Conservation (phyloP, 805 yeast genomes). For the Candida nemodendra region DNA sequence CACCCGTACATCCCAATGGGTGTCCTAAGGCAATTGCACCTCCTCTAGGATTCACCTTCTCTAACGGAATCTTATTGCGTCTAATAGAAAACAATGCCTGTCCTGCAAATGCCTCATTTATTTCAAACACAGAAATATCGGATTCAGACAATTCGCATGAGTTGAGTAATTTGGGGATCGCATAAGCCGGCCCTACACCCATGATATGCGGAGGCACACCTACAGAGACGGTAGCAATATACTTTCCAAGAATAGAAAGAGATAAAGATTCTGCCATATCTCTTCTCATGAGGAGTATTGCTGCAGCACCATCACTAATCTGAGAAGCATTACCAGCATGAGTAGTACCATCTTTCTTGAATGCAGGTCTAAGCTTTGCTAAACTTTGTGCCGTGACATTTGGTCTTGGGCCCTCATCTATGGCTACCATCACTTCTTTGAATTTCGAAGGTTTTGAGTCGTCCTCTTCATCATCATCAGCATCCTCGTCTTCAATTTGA, state of each 20-base stretch:
- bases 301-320: slow-evolving; percentile 95
- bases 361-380: slow-evolving; percentile 80
- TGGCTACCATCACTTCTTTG: slow-evolving; percentile 31
- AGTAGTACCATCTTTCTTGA: slow-evolving; percentile 78
- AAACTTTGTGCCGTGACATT: slow-evolving; percentile 80
- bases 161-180: slow-evolving; percentile 77
- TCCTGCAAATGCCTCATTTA: slow-evolving; percentile 96
- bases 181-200: slow-evolving; percentile 98
- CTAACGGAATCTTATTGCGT: slow-evolving; percentile 61
- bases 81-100: slow-evolving; percentile 80
- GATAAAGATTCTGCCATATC: slow-evolving; percentile 75
- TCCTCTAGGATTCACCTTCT: slow-evolving; percentile 85
- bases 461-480: slow-evolving; percentile 48
- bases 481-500: slow-evolving; percentile 51
- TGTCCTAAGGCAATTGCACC: slow-evolving; percentile 98
- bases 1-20: slow-evolving; percentile 83
- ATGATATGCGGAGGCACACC: slow-evolving; percentile 97
- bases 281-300: slow-evolving; percentile 79
- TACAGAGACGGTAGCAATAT: slow-evolving; percentile 70
- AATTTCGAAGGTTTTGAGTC: slow-evolving; percentile 11
- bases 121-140: slow-evolving; percentile 77
- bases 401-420: slow-evolving; percentile 79
- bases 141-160: slow-evolving; percentile 45
- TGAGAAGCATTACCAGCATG: slow-evolving; percentile 98
- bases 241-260: slow-evolving; percentile 75